Percentiles rank a stretch among this genome's conserved stretches.
phyloP scores from a whole-genome alignment of 305 asterid genomes.

The Solanum aculeatissimum region DNA sequence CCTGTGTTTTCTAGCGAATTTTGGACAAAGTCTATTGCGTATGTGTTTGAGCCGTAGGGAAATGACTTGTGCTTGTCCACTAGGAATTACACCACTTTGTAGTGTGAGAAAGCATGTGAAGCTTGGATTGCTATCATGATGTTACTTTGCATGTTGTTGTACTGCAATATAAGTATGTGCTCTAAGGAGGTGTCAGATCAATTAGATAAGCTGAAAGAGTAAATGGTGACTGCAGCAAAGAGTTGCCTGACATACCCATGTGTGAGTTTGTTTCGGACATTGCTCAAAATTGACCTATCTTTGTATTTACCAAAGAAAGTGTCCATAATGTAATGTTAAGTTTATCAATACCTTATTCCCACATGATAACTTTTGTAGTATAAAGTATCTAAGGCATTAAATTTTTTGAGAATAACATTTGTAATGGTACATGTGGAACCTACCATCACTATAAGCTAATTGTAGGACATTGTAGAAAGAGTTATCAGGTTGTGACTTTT shows the following conservation, averaged over 20 bases:
- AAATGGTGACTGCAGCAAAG: neutral
- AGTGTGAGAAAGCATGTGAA: neutral
- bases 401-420: neutral
- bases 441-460: neutral
- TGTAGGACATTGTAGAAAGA: neutral
- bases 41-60: neutral
- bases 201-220: neutral
- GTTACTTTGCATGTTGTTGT: neutral
- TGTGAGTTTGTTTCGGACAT: neutral
- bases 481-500: neutral
- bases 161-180: neutral
- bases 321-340: neutral
- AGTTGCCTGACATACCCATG: neutral
- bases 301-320: neutral
- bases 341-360: neutral
- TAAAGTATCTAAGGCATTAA: neutral
- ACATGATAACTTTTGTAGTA: neutral
- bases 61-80: neutral
- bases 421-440: neutral
- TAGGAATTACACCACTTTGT: neutral
- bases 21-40: neutral
- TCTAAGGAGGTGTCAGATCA: neutral
- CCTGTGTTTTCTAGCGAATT: neutral
- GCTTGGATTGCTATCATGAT: neutral
- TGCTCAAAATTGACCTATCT: neutral